phyloP scores from a whole-genome alignment of 495 filamentous ascomycete species.

The Penicilliopsis zonata region DNA sequence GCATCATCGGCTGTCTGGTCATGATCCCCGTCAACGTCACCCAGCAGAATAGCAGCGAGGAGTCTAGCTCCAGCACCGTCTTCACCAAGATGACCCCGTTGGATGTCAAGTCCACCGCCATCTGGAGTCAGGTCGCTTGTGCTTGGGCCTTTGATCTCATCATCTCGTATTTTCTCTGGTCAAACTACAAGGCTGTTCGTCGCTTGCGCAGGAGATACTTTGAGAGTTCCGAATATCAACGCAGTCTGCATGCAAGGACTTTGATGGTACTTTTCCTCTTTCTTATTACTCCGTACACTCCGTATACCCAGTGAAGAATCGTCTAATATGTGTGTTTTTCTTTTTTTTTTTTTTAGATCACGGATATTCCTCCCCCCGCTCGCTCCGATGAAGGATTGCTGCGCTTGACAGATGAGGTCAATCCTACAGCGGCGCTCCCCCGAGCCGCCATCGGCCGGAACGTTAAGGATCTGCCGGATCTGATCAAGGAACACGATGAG shows the following conservation, averaged over 20 bases:
- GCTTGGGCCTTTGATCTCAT: constrained; percentile 71
- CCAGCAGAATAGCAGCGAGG: constrained; percentile 25
- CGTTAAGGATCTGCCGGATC: constrained; percentile 70
- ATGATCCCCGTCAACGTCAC: constrained; percentile 76
- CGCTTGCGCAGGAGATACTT: constrained; percentile 68
- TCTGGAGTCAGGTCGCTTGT: constrained; percentile 73
- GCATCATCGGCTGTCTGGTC: constrained; percentile 62
- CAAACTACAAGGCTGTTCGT: constrained; percentile 68
- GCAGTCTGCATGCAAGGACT: constrained; percentile 78
- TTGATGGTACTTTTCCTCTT: constrained; percentile 50
- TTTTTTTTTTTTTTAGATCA: too few species aligned
- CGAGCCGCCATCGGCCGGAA: constrained; percentile 79
- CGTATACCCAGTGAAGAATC: too few species aligned
- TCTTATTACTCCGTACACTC: neutral
- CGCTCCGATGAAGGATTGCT: constrained; percentile 80
- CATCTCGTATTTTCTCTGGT: constrained; percentile 74
- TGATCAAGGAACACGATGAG: constrained; percentile 76
- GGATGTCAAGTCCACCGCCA: constrained; percentile 27
- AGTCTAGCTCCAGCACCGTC: constrained; percentile 15
- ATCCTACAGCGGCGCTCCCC: constrained; percentile 63
- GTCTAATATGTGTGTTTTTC: too few species aligned
- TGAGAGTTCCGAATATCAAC: constrained; percentile 77
- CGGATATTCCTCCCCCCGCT: constrained; percentile 63
- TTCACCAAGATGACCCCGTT: constrained; percentile 45
- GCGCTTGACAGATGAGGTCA: constrained; percentile 61